Conservation (phyloP, 495 filamentous ascomycete species). For the Choiromyces venosus region DNA sequence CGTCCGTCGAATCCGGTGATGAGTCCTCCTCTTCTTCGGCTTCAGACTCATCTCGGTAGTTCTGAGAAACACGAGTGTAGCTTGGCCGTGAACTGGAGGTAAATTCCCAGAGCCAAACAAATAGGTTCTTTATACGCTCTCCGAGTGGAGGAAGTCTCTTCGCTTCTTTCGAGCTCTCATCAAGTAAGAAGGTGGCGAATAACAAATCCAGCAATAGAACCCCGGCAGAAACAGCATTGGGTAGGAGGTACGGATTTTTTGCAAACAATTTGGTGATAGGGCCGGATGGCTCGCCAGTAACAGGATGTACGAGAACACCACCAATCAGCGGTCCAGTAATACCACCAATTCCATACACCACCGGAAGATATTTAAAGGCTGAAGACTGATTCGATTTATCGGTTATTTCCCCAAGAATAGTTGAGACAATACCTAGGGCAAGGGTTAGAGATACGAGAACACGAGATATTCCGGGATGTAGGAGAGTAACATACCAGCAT, state of each 20-base stretch:
- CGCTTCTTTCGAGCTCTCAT: conserved; percentile 79
- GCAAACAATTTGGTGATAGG: conserved; percentile 44
- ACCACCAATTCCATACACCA: conserved; percentile 86
- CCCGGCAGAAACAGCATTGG: conserved; percentile 68
- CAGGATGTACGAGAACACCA: conserved; percentile 63
- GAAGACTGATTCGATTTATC: conserved; percentile 87
- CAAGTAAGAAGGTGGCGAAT: conserved; percentile 67
- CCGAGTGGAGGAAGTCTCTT: conserved; percentile 59
- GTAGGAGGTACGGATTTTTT: conserved; percentile 74
- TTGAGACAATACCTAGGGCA: conserved; percentile 69
- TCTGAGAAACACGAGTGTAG: conserved; percentile 49
- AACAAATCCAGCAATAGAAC: conserved; percentile 69
- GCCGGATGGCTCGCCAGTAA: background rate
- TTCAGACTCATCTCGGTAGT: conserved; percentile 39
- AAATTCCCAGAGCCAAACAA: conserved; percentile 71
- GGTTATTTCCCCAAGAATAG: conserved; percentile 89
- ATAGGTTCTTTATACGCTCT: conserved; percentile 54
- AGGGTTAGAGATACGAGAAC: background rate
- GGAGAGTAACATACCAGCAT: conserved; percentile 49
- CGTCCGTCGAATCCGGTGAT: conserved; percentile 26
- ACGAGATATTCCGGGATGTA: background rate
- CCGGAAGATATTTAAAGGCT: conserved; percentile 86
- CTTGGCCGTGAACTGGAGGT: conserved; percentile 57
- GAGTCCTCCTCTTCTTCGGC: conserved; percentile 44
- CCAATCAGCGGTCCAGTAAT: conserved; percentile 89